Evolutionary conservation across 768 basidiomycete species (phyloP).

Genomic region (Amanita jacksonii): DNA sequence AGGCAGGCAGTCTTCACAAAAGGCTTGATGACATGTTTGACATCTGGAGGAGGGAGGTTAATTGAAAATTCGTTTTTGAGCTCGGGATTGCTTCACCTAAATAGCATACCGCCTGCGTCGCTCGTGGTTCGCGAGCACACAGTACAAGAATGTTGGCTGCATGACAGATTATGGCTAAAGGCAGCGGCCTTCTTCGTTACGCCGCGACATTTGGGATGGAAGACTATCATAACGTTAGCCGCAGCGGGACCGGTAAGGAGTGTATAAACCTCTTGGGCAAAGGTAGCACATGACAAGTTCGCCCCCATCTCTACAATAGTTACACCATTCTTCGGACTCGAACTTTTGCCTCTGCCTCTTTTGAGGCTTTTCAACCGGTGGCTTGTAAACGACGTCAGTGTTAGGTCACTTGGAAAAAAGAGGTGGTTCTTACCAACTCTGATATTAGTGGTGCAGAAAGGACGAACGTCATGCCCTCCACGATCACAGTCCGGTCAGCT

Average conservation of each 20-base stretch:
- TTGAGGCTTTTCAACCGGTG: conserved; percentile 7
- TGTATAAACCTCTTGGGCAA: conserved; percentile 45
- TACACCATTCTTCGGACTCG: conserved; percentile 51
- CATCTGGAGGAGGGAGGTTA: conserved; percentile 27
- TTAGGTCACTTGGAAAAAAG: neutral
- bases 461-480: conserved; percentile 22
- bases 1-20: conserved; percentile 55
- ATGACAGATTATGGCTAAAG: conserved; percentile 15
- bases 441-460: conserved; percentile 11
- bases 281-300: conserved; percentile 34
- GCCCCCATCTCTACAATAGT: conserved; percentile 51
- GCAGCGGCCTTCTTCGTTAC: conserved; percentile 16
- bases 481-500: conserved; percentile 26
- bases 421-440: conserved; percentile 8
- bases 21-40: conserved; percentile 48
- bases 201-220: conserved; percentile 42
- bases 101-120: conserved; percentile 49
- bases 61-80: neutral
- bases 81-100: conserved; percentile 29
- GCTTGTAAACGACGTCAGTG: neutral
- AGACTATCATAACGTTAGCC: conserved; percentile 27
- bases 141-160: conserved; percentile 43
- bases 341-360: conserved; percentile 27
- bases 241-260: neutral
- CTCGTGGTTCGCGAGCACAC: conserved; percentile 32